Base-by-base conservation (phyloP, 164 flowering plant species). In the Cinnamomum micranthum region DNA sequence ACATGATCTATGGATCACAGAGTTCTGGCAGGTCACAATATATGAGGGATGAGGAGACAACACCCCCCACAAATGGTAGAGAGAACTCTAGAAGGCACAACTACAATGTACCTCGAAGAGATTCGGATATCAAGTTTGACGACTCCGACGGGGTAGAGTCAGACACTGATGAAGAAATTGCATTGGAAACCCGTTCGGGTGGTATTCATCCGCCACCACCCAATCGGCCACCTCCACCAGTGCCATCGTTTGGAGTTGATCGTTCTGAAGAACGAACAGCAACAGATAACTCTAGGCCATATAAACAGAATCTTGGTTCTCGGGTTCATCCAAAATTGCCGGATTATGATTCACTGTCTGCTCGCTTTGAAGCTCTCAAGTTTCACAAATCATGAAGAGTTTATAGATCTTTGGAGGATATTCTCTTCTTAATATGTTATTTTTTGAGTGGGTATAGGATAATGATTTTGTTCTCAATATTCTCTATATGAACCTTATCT, bases 341-440 rank as follows among this genome's bases (percentile, higher is more conserved):
- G 0, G 99, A 93, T 81, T 95, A 91, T 66, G 95, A 90, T 68
- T 75, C 81, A 15, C 90, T 95, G 58, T 79, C 98, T 65, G 93
- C 99, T 66, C 93, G 97, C 22, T 95, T 95, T 84, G 97, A 95
- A 80, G 90, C 95, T 73, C 93, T 93, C 66, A 95, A 90, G 81
- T 72, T 74, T 73, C 87, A 76, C 70, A 91, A 85, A 69, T 65
- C 84, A 17, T 69, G 71, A 76, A 41, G 27, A 25, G 20, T 24
- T 33, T 14, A 31, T 4, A 64, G 23, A 22, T 13, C 24, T 12
- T 12, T 7, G 15, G 14, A 6, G 25, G 14, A 64, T 22, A 64
- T 64, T 22, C 19, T 52, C 0, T 6, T 52, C 5, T 17, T 52
- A 12, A 2, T 52, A 52, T 52, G 59, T 52, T 17, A 52, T 13